Evolutionary conservation across 2,329 filamentous ascomycete species (phyloP).

Genomic region (Cladosporium sp.): DNA sequence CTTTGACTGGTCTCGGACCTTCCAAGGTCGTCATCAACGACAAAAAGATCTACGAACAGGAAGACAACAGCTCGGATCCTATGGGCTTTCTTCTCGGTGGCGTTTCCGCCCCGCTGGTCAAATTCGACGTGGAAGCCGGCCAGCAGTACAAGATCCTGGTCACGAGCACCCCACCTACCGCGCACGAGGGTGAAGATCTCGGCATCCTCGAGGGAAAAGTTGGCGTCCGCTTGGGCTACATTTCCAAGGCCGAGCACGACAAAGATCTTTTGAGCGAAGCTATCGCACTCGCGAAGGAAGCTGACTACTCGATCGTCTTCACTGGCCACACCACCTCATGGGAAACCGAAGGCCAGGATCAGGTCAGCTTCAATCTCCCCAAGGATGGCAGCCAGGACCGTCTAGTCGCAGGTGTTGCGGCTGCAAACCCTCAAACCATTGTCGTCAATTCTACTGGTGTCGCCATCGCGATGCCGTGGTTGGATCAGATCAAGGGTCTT

Average conservation of each 20-base stretch:
- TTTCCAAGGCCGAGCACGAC: constrained; percentile 3
- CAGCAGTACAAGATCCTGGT: neutral
- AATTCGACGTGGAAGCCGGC: neutral
- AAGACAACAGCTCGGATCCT: neutral
- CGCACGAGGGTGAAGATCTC: neutral
- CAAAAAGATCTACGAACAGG: constrained; percentile 1
- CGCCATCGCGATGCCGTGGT: constrained; percentile 3
- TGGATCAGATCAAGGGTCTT: neutral
- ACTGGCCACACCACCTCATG: neutral
- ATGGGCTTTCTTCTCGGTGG: constrained; percentile 6
- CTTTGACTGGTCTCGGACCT: neutral
- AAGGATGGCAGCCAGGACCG: constrained; percentile 8
- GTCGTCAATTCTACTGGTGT: constrained; percentile 8
- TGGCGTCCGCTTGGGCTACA: constrained; percentile 1
- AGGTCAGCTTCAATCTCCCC: constrained; percentile 5
- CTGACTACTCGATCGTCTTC: constrained; percentile 2
- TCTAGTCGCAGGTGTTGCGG: constrained; percentile 1
- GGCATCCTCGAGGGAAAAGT: neutral
- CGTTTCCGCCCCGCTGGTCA: neutral
- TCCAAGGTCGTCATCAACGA: constrained; percentile 4
- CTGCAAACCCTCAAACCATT: neutral
- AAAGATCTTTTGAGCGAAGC: constrained; percentile 4
- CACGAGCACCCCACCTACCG: constrained; percentile 1
- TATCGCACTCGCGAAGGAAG: neutral
- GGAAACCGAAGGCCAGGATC: constrained; percentile 7